Conservation (phyloP, 208 protist genomes). For the Wallacemonas rigidus region DNA sequence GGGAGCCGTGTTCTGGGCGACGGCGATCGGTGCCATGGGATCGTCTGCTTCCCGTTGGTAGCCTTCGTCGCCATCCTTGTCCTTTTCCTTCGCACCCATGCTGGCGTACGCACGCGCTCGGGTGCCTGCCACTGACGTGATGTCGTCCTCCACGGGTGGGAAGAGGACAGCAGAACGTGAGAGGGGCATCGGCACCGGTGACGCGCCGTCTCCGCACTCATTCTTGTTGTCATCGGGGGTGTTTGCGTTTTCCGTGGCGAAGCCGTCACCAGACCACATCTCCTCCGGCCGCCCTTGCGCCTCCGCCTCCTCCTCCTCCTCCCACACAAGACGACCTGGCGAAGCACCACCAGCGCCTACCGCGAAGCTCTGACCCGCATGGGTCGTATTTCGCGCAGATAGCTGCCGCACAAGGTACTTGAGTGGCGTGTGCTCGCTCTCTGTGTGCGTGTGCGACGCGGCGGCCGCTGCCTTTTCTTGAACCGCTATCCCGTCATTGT, state of each 20-base stretch:
- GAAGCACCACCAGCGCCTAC: not conserved
- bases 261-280: not conserved
- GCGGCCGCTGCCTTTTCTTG: too few species aligned
- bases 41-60: not conserved
- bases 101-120: too few species aligned
- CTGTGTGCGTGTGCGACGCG: too few species aligned
- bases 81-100: not conserved
- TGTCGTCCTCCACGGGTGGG: too few species aligned
- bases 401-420: too few species aligned
- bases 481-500: too few species aligned
- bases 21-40: not conserved
- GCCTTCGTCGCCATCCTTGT: not conserved
- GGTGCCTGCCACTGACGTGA: too few species aligned
- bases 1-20: not conserved
- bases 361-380: too few species aligned
- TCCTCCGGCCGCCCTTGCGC: not conserved
- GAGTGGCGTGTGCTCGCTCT: too few species aligned
- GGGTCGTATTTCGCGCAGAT: too few species aligned
- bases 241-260: not conserved
- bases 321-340: constrained; percentile 5
- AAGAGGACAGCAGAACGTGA: too few species aligned
- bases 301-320: not conserved
- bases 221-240: not conserved
- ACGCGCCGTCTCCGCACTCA: not conserved
- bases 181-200: not conserved